Conservation (phyloP, 1,284 basidiomycete genomes). For the Rugosomyces carneus region DNA sequence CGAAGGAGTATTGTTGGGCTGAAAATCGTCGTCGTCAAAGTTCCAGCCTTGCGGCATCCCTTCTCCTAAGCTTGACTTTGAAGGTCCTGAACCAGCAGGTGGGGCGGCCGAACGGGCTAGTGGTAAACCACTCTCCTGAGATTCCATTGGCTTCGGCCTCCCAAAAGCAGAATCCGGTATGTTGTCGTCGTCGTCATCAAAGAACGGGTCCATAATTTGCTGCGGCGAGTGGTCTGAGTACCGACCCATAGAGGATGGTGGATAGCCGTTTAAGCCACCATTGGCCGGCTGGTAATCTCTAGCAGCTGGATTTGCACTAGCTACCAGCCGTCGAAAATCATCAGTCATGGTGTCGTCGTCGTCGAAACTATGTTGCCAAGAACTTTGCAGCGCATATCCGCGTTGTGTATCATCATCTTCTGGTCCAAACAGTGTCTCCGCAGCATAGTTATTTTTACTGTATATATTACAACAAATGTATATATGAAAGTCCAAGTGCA, state of each 20-base stretch:
- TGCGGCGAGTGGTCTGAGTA: constrained; percentile 37
- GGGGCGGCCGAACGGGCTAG: constrained; percentile 51
- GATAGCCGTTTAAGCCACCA: constrained; percentile 53
- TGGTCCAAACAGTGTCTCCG: constrained; percentile 14
- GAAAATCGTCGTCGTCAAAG: constrained; percentile 57
- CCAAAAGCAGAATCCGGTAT: constrained; percentile 62
- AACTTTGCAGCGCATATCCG: constrained; percentile 6
- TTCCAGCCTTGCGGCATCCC: constrained; percentile 62
- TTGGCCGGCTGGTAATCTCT: constrained; percentile 50
- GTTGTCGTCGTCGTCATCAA: constrained; percentile 73
- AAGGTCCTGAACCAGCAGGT: constrained; percentile 50
- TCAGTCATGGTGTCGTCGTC: constrained; percentile 49
- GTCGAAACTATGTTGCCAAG: constrained; percentile 10
- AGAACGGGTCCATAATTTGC: constrained; percentile 66
- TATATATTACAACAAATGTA: too few species aligned
- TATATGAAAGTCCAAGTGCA: background rate
- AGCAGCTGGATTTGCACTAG: constrained; percentile 65
- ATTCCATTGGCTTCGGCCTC: constrained; percentile 51
- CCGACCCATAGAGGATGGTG: constrained; percentile 36
- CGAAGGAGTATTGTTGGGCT: constrained; percentile 29
- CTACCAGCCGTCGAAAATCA: constrained; percentile 70
- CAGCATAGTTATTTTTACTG: too few species aligned
- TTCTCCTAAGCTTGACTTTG: constrained; percentile 36
- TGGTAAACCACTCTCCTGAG: constrained; percentile 64
- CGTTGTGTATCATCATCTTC: constrained; percentile 11